phyloP scores from a whole-genome alignment of 2,329 filamentous ascomycete genomes.

The Claviceps fusiformis region DNA sequence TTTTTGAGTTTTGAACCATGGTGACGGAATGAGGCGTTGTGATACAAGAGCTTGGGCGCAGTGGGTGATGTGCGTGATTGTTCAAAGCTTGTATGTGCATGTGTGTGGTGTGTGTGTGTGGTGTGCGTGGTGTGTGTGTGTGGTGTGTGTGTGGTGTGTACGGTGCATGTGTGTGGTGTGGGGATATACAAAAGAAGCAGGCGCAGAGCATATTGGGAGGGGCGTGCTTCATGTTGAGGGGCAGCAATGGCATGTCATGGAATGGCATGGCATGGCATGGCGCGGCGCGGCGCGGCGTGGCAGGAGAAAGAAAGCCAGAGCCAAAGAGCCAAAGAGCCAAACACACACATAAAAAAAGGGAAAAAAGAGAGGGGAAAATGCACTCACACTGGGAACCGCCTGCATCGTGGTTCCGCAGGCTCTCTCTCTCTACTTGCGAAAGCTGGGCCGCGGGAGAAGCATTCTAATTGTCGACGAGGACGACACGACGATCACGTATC shows the following conservation, averaged over 20 bases:
- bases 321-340: no score
- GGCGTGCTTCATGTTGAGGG: neutral
- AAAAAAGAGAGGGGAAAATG: neutral
- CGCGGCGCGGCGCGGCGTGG: neutral
- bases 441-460: conserved; percentile 22
- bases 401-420: conserved; percentile 33
- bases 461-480: conserved; percentile 19
- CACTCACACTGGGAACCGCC: conserved; percentile 38
- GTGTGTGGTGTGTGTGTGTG: neutral
- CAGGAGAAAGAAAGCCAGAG: neutral
- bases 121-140: no score
- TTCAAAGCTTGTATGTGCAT: neutral
- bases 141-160: no score
- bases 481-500: conserved; percentile 2
- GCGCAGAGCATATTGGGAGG: neutral
- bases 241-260: neutral
- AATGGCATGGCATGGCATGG: no score
- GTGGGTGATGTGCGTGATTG: neutral
- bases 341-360: neutral
- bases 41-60: neutral
- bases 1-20: conserved; percentile 1
- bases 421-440: conserved; percentile 20
- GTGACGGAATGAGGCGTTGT: conserved; percentile 2
- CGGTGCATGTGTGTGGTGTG: neutral
- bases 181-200: neutral